phyloP scores from a whole-genome alignment of 1,284 basidiomycete species.

The Anthracocystis setariae region DNA sequence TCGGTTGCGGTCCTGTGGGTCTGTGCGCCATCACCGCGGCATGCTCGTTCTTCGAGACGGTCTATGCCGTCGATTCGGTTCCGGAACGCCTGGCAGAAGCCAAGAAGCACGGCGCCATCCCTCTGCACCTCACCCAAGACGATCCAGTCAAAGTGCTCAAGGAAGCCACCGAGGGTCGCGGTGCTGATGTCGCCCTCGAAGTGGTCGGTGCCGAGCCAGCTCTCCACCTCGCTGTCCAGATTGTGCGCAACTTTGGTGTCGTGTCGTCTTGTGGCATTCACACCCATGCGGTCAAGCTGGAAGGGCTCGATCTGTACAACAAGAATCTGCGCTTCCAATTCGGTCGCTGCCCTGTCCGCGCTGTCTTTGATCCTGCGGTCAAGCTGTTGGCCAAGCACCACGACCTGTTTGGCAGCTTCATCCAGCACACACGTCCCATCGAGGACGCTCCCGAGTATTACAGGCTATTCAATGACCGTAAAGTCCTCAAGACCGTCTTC shows the following conservation, averaged over 20 bases:
- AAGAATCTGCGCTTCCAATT: conserved; percentile 81
- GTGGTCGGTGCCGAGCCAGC: conserved; percentile 82
- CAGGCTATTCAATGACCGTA: conserved; percentile 57
- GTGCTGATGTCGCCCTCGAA: conserved; percentile 72
- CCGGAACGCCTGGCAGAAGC: conserved; percentile 65
- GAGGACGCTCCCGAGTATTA: conserved; percentile 63
- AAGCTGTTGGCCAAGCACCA: conserved; percentile 55
- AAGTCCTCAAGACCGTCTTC: conserved; percentile 52
- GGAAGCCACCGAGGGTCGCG: conserved; percentile 65
- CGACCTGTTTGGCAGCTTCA: conserved; percentile 60
- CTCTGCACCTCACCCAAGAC: conserved; percentile 53
- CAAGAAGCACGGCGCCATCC: conserved; percentile 62
- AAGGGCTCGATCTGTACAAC: conserved; percentile 75
- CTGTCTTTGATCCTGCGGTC: conserved; percentile 60
- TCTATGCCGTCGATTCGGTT: conserved; percentile 66
- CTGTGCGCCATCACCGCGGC: conserved; percentile 69
- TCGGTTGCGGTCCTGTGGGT: conserved; percentile 70
- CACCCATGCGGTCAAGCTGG: conserved; percentile 65
- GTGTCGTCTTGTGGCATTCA: conserved; percentile 81
- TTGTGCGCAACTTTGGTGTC: conserved; percentile 82
- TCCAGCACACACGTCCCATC: conserved; percentile 59
- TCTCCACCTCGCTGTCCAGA: conserved; percentile 77
- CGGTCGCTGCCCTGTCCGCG: conserved; percentile 79
- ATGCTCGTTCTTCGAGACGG: conserved; percentile 67
- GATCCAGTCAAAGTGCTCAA: conserved; percentile 48